Base-by-base conservation (phyloP, 345 rosid genomes). In the Eucalyptus marginata region DNA sequence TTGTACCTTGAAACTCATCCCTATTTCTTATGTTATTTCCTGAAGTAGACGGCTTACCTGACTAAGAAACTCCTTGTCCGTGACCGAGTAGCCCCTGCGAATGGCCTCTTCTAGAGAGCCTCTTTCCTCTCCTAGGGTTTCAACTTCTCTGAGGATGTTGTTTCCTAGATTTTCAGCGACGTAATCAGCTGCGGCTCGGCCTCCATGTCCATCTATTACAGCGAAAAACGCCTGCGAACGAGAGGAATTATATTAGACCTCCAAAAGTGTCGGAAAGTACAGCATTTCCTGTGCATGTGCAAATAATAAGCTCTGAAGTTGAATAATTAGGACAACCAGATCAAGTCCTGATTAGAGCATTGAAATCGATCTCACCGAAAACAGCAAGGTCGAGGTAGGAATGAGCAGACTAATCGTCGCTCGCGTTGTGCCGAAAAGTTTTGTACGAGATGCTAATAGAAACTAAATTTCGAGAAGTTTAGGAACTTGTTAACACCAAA, bases 131-230 rank as follows among this genome's bases (percentile, higher is more conserved):
- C 68, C 88, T 0, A 49, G 88, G 50, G 49, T 87, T 89, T 88
- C 92, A 22, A 91, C 86, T 31, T 87, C 90, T 89, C 91, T 87
- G 47, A 93, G 88, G 24, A 94, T 91, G 93, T 94, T 94, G 87
- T 91, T 93, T 18, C 94, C 96, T 59, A 94, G 89, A 47, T 93
- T 93, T 87, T 91, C 91, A 5, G 93, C 93, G 18, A 92, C 95
- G 54, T 86, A 93, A 44, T 94, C 93, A 1, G 91, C 90, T 2
- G 95, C 96, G 11, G 91, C 90, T 13, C 90, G 89, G 33, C 96
- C 95, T 56, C 96, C 96, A 27, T 93, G 95, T 43, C 96, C 96
- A 49, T 94, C 96, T 54, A 94, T 91, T 22, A 94, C 96, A 7
- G 93, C 89, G 40, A 92, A 94, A 88, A 90, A 92, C 0, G 94